These are phyloP conservation scores for Cyclanthera cordifolia DNA, from an alignment of 306 rosid species.

Conservation along the genomic window DNA sequence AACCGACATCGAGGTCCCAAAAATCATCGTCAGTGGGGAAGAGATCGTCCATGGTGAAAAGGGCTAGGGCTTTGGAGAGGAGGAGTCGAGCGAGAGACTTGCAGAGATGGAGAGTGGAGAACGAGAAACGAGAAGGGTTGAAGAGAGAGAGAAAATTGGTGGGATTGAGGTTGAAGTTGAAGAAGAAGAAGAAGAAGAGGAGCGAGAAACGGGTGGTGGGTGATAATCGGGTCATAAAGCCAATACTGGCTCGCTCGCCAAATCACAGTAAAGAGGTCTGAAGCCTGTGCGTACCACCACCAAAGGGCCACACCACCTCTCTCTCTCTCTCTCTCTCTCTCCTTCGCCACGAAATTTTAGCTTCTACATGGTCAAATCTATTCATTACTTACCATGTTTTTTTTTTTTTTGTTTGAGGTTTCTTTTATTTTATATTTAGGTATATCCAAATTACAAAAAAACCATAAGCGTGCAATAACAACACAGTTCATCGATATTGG, in stretches of 20 bases:
- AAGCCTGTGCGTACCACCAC: not conserved
- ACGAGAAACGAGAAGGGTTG: slow-evolving; percentile 22
- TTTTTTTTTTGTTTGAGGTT: too few relatives aligned
- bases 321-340: not conserved
- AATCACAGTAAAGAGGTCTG: slow-evolving; percentile 3
- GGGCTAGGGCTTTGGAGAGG: slow-evolving; percentile 45
- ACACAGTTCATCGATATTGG: too few relatives aligned
- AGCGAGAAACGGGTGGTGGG: slow-evolving; percentile 25
- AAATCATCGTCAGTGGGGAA: slow-evolving; percentile 19
- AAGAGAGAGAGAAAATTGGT: slow-evolving; percentile 39
- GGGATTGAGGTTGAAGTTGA: too few relatives aligned
- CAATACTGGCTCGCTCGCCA: not conserved
- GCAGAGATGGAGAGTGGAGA: slow-evolving; percentile 54
- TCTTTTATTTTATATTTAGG: too few relatives aligned
- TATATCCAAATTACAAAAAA: too few relatives aligned
- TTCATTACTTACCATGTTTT: too few relatives aligned
- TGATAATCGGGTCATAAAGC: slow-evolving; percentile 37
- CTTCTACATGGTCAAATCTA: too few relatives aligned
- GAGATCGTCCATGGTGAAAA: slow-evolving; percentile 46
- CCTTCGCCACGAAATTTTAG: too few relatives aligned
- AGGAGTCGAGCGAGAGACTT: slow-evolving; percentile 41
- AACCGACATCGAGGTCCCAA: slow-evolving; percentile 36
- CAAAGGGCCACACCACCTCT: not conserved
- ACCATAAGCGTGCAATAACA: too few relatives aligned
- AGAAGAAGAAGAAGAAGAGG: too few relatives aligned